Evolutionary conservation across 257 asterid genomes (phyloP).

Genomic region (Solanum lycopersicoides): DNA sequence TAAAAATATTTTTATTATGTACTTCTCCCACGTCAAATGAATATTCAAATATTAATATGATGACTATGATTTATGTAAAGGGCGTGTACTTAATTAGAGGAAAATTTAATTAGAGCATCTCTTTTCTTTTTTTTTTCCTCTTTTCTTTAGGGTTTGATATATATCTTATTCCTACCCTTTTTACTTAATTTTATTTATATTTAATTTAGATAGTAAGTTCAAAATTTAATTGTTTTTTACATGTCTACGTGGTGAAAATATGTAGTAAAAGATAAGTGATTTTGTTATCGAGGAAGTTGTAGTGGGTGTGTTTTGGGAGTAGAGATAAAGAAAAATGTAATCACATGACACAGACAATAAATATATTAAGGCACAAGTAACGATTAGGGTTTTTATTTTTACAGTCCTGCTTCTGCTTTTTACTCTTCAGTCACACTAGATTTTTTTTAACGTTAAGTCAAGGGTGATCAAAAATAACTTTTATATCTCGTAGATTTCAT

Average conservation of each 20-base stretch:
- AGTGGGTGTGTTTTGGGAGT: constrained; percentile 76
- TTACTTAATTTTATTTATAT: not conserved
- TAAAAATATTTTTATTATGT: not conserved
- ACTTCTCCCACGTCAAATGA: not conserved
- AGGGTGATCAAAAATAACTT: too few relatives aligned
- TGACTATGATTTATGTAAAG: constrained; percentile 2
- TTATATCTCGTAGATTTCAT: not conserved
- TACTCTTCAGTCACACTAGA: not conserved
- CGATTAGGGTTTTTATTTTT: constrained; percentile 20
- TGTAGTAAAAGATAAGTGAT: constrained; percentile 3
- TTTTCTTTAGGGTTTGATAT: not conserved
- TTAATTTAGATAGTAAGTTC: not conserved
- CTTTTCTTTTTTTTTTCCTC: too few relatives aligned
- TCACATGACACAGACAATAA: constrained; percentile 28
- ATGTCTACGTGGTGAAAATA: constrained; percentile 15
- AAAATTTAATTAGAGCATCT: constrained; percentile 19
- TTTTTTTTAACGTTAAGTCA: not conserved
- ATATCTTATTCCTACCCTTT: too few relatives aligned
- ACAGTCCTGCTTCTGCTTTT: not conserved
- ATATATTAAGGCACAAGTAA: constrained; percentile 15
- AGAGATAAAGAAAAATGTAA: constrained; percentile 24
- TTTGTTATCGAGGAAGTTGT: constrained; percentile 51
- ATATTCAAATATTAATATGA: not conserved
- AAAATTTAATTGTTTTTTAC: not conserved
- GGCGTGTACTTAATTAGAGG: constrained; percentile 35